A percentile compares a stretch with the other conserved stretches of the same genome.
Evolutionary conservation across 2,329 filamentous ascomycete species (phyloP).

Genomic region (Delphinella strobiligena): DNA sequence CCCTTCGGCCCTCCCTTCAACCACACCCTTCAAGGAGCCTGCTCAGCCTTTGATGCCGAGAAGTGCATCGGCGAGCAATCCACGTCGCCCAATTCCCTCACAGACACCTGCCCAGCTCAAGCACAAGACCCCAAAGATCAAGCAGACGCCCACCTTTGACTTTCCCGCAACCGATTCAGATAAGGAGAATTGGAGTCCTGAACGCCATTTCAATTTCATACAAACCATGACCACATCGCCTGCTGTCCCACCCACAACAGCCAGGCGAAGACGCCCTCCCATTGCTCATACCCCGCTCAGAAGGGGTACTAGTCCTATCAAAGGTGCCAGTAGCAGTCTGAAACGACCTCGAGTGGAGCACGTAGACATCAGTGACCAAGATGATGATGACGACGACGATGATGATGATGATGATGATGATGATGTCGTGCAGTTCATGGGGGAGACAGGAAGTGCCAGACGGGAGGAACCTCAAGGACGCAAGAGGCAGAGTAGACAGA

Average conservation of each 20-base stretch:
- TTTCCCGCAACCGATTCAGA: slow-evolving; percentile 63
- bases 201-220: slow-evolving; percentile 20
- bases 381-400: slow-evolving; percentile 17
- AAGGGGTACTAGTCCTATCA: background rate
- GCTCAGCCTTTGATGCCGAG: background rate
- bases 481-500: slow-evolving; percentile 48
- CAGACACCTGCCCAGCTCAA: slow-evolving; percentile 11
- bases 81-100: background rate
- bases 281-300: slow-evolving; percentile 2
- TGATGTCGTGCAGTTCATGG: slow-evolving; percentile 66
- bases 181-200: slow-evolving; percentile 80
- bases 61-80: background rate
- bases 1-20: no score
- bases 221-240: slow-evolving; percentile 2
- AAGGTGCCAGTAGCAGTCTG: background rate
- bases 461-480: slow-evolving; percentile 23
- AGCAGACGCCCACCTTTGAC: slow-evolving; percentile 27
- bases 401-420: slow-evolving; percentile 39
- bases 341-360: background rate
- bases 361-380: slow-evolving; percentile 1
- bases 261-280: background rate
- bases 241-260: slow-evolving; percentile 2
- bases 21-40: background rate
- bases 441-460: slow-evolving; percentile 41
- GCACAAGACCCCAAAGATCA: slow-evolving; percentile 18